Evolutionary conservation across 306 rosid species (phyloP).

Genomic region (Sechiopsis laciniata): DNA sequence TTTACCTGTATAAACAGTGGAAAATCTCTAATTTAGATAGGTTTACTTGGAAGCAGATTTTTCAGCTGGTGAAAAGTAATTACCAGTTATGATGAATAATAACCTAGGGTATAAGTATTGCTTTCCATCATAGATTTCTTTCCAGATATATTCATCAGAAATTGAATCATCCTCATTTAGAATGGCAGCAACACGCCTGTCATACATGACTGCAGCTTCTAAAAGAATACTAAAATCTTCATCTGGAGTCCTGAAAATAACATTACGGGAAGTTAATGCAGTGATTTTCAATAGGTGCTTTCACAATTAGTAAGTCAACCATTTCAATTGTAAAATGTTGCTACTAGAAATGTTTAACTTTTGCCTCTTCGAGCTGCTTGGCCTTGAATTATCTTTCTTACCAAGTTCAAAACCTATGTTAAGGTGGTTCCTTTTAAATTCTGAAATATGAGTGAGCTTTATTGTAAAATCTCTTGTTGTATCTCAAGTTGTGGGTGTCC

Average conservation of each 20-base stretch:
- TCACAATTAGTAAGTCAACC: background rate
- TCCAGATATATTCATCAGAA: slow-evolving; percentile 66
- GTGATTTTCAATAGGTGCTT: background rate
- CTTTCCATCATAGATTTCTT: slow-evolving; percentile 57
- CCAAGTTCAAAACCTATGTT: background rate
- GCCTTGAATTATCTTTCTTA: background rate
- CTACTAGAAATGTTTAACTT: background rate
- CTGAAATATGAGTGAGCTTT: too few species aligned
- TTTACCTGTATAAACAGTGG: slow-evolving; percentile 50
- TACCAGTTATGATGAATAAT: slow-evolving; percentile 83
- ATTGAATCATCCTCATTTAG: slow-evolving; percentile 75
- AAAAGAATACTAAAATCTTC: slow-evolving; percentile 87
- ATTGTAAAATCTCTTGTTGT: too few species aligned
- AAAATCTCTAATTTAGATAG: slow-evolving; percentile 20
- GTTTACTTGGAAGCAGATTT: slow-evolving; percentile 16
- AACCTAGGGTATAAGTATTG: slow-evolving; percentile 74
- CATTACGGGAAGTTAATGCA: slow-evolving; percentile 11
- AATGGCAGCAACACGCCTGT: slow-evolving; percentile 90
- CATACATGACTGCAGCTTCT: slow-evolving; percentile 98
- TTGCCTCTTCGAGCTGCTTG: background rate
- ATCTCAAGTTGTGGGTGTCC: too few species aligned
- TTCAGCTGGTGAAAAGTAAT: background rate
- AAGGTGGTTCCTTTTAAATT: background rate
- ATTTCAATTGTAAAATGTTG: background rate
- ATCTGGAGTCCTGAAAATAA: slow-evolving; percentile 70